Percentiles rank a stretch among this genome's conserved stretches.
Conservation (phyloP, 305 asterid species). For the Petunia hybrid region DNA sequence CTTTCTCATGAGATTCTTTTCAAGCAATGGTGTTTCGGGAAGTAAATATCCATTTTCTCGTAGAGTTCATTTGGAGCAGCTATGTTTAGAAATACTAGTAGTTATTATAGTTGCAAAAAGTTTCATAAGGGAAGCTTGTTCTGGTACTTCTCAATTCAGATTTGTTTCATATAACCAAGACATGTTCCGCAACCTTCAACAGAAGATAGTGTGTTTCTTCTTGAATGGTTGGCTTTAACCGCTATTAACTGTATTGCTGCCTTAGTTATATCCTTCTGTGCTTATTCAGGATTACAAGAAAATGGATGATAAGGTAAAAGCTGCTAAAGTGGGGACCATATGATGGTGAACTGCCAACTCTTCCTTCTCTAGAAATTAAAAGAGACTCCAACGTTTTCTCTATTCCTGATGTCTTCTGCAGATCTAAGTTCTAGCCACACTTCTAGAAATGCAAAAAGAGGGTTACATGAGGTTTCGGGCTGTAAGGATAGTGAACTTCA, state of each 20-base stretch:
- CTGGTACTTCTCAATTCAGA: slow-evolving; percentile 5
- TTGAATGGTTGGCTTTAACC: not conserved
- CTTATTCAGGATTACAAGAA: slow-evolving; percentile 3
- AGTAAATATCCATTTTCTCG: not conserved
- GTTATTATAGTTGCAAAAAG: not conserved
- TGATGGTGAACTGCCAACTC: not conserved
- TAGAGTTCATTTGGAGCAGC: not conserved
- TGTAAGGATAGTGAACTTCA: slow-evolving; percentile 31
- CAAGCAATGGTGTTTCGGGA: not conserved
- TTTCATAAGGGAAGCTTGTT: slow-evolving; percentile 10
- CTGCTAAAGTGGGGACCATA: not conserved
- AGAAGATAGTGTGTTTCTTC: not conserved
- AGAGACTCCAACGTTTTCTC: slow-evolving; percentile 28
- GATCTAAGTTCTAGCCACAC: slow-evolving; percentile 44
- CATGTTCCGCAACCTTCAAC: not conserved
- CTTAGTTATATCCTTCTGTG: not conserved
- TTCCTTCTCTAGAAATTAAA: not conserved
- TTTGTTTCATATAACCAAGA: not conserved
- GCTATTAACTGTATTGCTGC: not conserved
- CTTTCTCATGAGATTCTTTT: not conserved
- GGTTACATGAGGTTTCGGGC: slow-evolving; percentile 40
- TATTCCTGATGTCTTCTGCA: slow-evolving; percentile 50
- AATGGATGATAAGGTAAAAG: not conserved
- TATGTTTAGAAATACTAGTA: not conserved
- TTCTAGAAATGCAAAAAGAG: slow-evolving; percentile 47